These are phyloP conservation scores for Protea cynaroides DNA, from an alignment of 164 flowering plant species.

Conservation along the genomic window DNA sequence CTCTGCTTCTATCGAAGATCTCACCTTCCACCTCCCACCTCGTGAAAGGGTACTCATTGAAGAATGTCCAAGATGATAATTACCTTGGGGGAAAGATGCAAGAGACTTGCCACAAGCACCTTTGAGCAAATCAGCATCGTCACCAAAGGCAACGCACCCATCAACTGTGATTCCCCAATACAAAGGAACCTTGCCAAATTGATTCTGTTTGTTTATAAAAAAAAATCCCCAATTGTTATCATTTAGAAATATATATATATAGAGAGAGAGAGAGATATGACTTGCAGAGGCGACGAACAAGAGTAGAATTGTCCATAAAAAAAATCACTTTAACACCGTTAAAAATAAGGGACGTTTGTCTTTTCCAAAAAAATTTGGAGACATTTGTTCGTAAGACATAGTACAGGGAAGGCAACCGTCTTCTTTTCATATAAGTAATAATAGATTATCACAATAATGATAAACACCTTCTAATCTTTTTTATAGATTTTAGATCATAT, in stretches of 20 bases:
- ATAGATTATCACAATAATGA: too few relatives aligned
- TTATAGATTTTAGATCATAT: too few relatives aligned
- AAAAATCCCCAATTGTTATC: background rate
- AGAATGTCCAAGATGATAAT: background rate
- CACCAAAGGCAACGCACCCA: conserved; percentile 68
- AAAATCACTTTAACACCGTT: too few relatives aligned
- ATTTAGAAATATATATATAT: background rate
- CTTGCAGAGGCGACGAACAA: conserved; percentile 63
- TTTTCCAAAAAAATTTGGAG: too few relatives aligned
- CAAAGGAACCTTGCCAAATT: conserved; percentile 45
- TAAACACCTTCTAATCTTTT: too few relatives aligned
- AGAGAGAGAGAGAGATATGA: background rate
- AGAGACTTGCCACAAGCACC: conserved; percentile 69
- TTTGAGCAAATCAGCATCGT: conserved; percentile 48
- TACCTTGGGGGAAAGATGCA: conserved; percentile 80
- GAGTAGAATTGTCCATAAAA: conserved; percentile 52
- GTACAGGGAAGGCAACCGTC: too few relatives aligned
- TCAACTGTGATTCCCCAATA: conserved; percentile 81
- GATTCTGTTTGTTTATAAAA: conserved; percentile 12
- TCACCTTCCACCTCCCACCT: conserved; percentile 9
- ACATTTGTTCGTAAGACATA: too few relatives aligned
- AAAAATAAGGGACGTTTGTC: too few relatives aligned
- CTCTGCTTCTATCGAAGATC: conserved; percentile 9
- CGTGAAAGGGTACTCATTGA: background rate
- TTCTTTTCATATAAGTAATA: too few relatives aligned